phyloP scores from a whole-genome alignment of 345 rosid genomes.

The Gynandropsis gynandra region DNA sequence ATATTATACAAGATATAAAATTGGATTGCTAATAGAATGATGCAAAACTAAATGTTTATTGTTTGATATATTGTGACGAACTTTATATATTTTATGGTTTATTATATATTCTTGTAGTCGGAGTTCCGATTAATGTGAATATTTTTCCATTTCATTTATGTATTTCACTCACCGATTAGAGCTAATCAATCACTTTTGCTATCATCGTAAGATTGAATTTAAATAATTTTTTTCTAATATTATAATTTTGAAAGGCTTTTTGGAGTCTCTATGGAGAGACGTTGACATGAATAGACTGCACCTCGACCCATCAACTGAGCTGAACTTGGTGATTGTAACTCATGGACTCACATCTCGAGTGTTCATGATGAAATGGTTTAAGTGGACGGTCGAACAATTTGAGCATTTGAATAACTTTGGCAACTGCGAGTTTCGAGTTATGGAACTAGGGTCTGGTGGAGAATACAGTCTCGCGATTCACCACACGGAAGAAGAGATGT shows the following conservation, averaged over 20 bases:
- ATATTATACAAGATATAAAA: too few species aligned
- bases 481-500: constrained; percentile 26
- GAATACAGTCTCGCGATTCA: constrained; percentile 75
- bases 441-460: constrained; percentile 68
- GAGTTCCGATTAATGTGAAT: too few species aligned
- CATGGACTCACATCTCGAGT: constrained; percentile 77
- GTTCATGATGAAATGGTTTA: constrained; percentile 96
- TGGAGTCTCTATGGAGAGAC: constrained; percentile 95
- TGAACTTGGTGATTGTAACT: constrained; percentile 71
- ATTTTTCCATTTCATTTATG: too few species aligned
- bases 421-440: constrained; percentile 70
- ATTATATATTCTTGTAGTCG: too few species aligned
- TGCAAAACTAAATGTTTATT: too few species aligned
- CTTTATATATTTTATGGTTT: too few species aligned
- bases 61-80: too few species aligned
- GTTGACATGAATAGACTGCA: constrained; percentile 72
- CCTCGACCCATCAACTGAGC: constrained; percentile 41
- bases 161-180: too few species aligned
- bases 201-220: neutral
- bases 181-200: too few species aligned
- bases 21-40: too few species aligned
- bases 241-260: constrained; percentile 44
- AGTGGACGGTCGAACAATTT: constrained; percentile 90
- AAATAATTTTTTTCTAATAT: neutral
- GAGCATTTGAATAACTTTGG: constrained; percentile 64